Conservation (phyloP, 2,329 filamentous ascomycete genomes). For the Zelopaecilomyces penicillatus region DNA sequence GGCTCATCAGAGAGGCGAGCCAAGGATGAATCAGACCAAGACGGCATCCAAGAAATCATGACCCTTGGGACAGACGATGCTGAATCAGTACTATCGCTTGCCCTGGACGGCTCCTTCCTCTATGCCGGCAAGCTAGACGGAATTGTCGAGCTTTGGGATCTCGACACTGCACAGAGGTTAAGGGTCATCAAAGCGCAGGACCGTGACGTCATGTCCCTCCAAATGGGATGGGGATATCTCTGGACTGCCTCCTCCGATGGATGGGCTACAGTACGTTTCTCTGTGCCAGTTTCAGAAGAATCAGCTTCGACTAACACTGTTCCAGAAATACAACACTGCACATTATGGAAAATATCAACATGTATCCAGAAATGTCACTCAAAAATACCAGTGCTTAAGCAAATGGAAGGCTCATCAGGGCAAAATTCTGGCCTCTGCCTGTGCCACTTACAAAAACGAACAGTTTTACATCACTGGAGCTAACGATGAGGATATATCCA, state of each 20-base stretch:
- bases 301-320: slow-evolving; percentile 1
- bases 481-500: slow-evolving; percentile 80
- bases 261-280: slow-evolving; percentile 62
- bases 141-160: slow-evolving; percentile 90
- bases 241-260: slow-evolving; percentile 88
- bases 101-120: slow-evolving; percentile 82
- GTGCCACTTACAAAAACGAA: slow-evolving; percentile 59
- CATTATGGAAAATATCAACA: slow-evolving; percentile 51
- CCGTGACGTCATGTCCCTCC: slow-evolving; percentile 77
- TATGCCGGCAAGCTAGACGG: slow-evolving; percentile 86
- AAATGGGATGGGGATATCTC: slow-evolving; percentile 75
- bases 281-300: rapidly evolving
- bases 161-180: slow-evolving; percentile 86
- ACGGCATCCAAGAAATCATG: slow-evolving; percentile 62
- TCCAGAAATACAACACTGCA: slow-evolving; percentile 57
- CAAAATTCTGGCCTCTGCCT: slow-evolving; percentile 76
- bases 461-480: slow-evolving; percentile 91
- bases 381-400: slow-evolving; percentile 72
- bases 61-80: slow-evolving; percentile 52
- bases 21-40: slow-evolving; percentile 36
- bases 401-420: slow-evolving; percentile 79
- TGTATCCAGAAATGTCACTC: slow-evolving; percentile 51
- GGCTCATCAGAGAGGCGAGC: slow-evolving; percentile 13
- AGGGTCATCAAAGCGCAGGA: slow-evolving; percentile 75
- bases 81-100: slow-evolving; percentile 64